phyloP scores from a whole-genome alignment of 345 rosid species.

The Murraya koenigii region DNA sequence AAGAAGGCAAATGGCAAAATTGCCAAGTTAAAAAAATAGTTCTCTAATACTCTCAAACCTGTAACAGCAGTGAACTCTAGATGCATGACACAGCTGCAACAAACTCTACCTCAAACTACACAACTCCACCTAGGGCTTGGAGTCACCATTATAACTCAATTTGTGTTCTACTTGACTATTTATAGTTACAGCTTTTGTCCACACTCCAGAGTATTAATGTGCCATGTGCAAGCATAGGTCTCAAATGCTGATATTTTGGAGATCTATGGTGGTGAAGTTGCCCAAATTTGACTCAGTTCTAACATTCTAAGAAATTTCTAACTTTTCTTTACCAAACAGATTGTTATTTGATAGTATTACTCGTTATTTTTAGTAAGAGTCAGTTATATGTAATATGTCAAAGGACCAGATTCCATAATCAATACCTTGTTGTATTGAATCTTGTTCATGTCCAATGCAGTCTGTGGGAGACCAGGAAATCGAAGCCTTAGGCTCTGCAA shows the following conservation, averaged over 20 bases:
- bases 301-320: not conserved
- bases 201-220: not conserved
- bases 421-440: conserved; percentile 82
- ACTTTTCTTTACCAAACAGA: not conserved
- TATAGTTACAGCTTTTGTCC: not conserved
- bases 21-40: not conserved
- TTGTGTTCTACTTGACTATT: not conserved
- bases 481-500: conserved; percentile 73
- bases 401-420: not conserved
- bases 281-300: not conserved
- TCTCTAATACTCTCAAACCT: not conserved
- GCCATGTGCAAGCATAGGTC: not conserved
- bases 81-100: not conserved
- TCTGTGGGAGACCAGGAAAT: conserved; percentile 92
- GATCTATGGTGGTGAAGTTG: not conserved
- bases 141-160: not conserved
- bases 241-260: not conserved
- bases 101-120: not conserved
- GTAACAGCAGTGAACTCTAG: not conserved
- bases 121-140: not conserved
- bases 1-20: not conserved
- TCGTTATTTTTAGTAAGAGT: not conserved
- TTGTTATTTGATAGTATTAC: not conserved
- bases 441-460: conserved; percentile 91
- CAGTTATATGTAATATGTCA: not conserved